These are phyloP conservation scores for Metschnikowia aberdeeniae DNA, from an alignment of 805 yeast genomes.

Conservation along the genomic window DNA sequence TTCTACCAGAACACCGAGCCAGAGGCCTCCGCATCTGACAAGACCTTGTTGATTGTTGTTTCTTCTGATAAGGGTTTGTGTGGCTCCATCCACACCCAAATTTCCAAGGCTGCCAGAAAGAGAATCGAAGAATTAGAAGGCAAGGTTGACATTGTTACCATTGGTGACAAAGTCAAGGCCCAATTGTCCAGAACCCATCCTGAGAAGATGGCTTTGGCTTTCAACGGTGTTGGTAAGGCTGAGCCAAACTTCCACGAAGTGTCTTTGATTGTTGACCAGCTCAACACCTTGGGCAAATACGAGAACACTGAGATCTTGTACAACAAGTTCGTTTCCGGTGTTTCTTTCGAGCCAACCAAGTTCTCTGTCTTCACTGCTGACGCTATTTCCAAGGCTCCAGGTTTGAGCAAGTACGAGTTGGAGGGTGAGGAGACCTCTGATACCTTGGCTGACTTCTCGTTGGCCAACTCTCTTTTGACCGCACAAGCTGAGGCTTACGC, in stretches of 20 bases:
- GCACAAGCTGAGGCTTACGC: conserved; percentile 99
- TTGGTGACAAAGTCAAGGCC: conserved; percentile 92
- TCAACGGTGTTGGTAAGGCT: conserved; percentile 93
- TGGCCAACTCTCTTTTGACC: conserved; percentile 83
- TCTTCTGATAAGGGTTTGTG: conserved; percentile 94
- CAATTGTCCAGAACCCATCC: conserved; percentile 84
- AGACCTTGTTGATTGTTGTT: conserved; percentile 78
- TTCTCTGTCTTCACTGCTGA: conserved; percentile 64
- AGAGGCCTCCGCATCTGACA: conserved; percentile 49
- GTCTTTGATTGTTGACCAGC: conserved; percentile 82
- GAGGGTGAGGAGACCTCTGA: conserved; percentile 64
- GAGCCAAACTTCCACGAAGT: conserved; percentile 93
- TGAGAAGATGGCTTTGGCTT: conserved; percentile 63
- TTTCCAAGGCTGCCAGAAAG: conserved; percentile 81
- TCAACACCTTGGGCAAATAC: conserved; percentile 64
- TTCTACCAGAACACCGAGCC: conserved; percentile 83
- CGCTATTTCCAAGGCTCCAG: conserved; percentile 79
- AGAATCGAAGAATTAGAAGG: conserved; percentile 59
- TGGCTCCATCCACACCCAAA: conserved; percentile 96
- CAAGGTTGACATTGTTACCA: conserved; percentile 70
- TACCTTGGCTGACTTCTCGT: conserved; percentile 77
- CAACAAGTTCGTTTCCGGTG: conserved; percentile 85
- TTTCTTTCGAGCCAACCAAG: conserved; percentile 81
- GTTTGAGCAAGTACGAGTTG: conserved; percentile 75
- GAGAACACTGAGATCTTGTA: conserved; percentile 74